Evolutionary conservation across 306 rosid genomes (phyloP), one percentile per base, ranked within the genome.

Genomic region (Echinosophora koreensis): DNA sequence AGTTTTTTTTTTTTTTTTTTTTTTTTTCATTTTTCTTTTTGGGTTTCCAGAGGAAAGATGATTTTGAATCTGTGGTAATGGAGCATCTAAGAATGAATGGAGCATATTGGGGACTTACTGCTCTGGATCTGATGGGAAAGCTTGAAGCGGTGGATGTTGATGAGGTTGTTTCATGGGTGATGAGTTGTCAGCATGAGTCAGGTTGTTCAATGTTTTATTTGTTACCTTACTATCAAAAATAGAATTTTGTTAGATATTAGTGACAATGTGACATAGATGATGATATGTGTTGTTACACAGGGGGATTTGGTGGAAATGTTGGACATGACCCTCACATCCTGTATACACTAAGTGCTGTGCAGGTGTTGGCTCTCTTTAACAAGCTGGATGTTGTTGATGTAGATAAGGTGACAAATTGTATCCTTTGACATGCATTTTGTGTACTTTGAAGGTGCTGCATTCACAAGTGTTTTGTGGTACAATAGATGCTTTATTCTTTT

Each of bases 41-140:
- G 46, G 75, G 30, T 54, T 71, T 71, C 15, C 87, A 92, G 97
- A 89, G 76, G 84, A 90, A 94, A 85, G 95, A 90, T 69, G 89
- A 87, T 55, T 89, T 92, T 63, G 89, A 87, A 73, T 90, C 97
- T 6, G 97, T 92, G 56, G 86, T 84, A 71, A 87, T 90, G 95
- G 96, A 94, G 79, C 98, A 92, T 85, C 85, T 94, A 32, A 89
- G 97, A 83, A 84, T 95, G 93, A 95, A 79, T 72, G 98, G 98
- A 38, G 96, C 91, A 9, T 95, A 92, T 47, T 90, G 98, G 97
- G 97, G 97, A 32, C n/a, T 95, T 86, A 86, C 91, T 49, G 66
- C 97, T 47, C 86, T 95, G 52, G 97, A 95, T 83, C 78, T 95
- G 54, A 66, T 92, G 13, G 96, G 92, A 71, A 92, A 90, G 85